Evolutionary conservation across 2,329 filamentous ascomycete genomes (phyloP).

Genomic region (Ophiostoma perfectum): DNA sequence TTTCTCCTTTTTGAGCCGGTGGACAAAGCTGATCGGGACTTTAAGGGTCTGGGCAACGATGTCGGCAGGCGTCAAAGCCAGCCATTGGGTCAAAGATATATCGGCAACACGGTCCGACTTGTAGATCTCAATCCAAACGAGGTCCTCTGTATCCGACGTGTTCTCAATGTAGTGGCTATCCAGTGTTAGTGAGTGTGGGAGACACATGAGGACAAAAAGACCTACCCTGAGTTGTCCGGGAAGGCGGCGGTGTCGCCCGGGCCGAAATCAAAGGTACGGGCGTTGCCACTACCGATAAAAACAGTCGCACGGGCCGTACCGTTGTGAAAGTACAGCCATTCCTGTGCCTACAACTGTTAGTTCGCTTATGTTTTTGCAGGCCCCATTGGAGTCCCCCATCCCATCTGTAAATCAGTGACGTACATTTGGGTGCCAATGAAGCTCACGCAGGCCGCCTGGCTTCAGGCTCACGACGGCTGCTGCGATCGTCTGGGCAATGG

Average conservation of each 20-base stretch:
- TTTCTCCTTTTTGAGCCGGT: constrained; percentile 58
- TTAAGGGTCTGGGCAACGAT: constrained; percentile 57
- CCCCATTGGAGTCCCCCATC: no score
- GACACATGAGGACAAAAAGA: neutral
- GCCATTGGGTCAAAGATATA: constrained; percentile 62
- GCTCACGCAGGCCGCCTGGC: constrained; percentile 39
- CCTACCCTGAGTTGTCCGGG: neutral
- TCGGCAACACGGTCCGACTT: constrained; percentile 62
- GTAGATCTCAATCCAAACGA: constrained; percentile 65
- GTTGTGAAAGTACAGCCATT: constrained; percentile 66
- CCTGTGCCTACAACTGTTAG: constrained; percentile 49
- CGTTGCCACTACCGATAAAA: constrained; percentile 55
- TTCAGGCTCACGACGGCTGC: constrained; percentile 59
- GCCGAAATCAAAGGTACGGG: constrained; percentile 62
- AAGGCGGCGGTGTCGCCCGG: constrained; percentile 62
- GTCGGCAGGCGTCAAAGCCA: constrained; percentile 60
- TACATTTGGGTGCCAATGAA: neutral
- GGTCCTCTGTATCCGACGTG: constrained; percentile 53
- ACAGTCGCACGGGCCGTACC: constrained; percentile 58
- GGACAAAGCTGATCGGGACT: constrained; percentile 51
- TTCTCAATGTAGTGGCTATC: constrained; percentile 31
- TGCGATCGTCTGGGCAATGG: constrained; percentile 59
- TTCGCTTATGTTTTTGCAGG: constrained; percentile 34
- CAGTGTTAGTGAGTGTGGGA: neutral
- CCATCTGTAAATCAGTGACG: neutral